These are phyloP conservation scores for Crucibulum parvulum DNA, from an alignment of 1,284 basidiomycete genomes.

Conservation along the genomic window DNA sequence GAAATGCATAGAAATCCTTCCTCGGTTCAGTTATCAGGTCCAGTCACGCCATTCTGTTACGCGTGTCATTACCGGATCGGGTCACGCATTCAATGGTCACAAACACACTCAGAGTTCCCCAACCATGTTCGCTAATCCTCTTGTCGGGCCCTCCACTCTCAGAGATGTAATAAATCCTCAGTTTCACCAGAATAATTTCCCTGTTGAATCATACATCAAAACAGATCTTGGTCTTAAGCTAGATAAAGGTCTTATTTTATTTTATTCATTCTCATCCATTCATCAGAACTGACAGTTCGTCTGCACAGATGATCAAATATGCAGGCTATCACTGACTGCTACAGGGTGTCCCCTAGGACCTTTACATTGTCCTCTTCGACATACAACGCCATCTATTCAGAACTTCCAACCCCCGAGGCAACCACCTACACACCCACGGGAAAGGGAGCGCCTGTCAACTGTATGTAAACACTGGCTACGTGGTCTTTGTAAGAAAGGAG, in stretches of 20 bases:
- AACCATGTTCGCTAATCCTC: slow-evolving; percentile 51
- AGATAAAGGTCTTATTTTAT: slow-evolving; percentile 78
- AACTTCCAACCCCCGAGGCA: slow-evolving; percentile 91
- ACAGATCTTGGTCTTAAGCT: slow-evolving; percentile 87
- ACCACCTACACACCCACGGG: slow-evolving; percentile 80
- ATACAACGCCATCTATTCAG: slow-evolving; percentile 83
- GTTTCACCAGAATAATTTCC: slow-evolving; percentile 93
- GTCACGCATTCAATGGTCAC: no score
- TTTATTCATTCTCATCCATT: not conserved
- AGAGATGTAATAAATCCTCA: slow-evolving; percentile 86
- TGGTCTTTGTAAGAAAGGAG: slow-evolving; percentile 98
- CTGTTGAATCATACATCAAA: slow-evolving; percentile 87
- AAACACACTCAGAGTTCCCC: no score
- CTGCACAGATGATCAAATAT: slow-evolving; percentile 87
- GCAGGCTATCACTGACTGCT: slow-evolving; percentile 79
- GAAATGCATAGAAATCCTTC: no score
- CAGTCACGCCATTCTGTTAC: no score
- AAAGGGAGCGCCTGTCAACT: slow-evolving; percentile 87
- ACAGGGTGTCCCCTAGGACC: slow-evolving; percentile 90
- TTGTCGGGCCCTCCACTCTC: slow-evolving; percentile 68
- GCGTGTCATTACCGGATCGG: no score
- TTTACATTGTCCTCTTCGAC: slow-evolving; percentile 87
- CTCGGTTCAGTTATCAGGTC: no score
- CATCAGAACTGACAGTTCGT: not conserved
- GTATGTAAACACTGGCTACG: slow-evolving; percentile 99